Percentiles rank a stretch among this genome's conserved stretches.
Conservation (phyloP, 176 grass and related monocot species). For the Urochloa ruziziensis region DNA sequence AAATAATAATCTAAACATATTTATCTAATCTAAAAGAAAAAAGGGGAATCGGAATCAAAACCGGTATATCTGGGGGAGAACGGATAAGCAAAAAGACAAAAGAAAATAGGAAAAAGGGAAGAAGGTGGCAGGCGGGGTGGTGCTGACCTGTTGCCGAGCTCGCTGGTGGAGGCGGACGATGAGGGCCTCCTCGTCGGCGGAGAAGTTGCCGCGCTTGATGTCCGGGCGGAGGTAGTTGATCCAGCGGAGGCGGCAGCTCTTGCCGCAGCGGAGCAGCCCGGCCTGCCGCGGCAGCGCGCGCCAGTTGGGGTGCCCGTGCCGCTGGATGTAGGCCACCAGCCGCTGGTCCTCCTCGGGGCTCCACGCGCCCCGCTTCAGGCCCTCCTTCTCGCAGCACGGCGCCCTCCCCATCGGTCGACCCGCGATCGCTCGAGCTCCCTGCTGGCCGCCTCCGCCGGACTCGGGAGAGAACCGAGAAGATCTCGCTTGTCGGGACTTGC, state of each 20-base stretch:
- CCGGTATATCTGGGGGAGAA: not conserved
- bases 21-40: not conserved
- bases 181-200: constrained; percentile 52
- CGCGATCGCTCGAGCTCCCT: too few species aligned
- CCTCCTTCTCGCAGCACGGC: constrained; percentile 65
- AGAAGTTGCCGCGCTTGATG: constrained; percentile 70
- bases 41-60: not conserved
- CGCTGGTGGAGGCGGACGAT: constrained; percentile 44
- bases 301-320: constrained; percentile 62
- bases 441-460: too few species aligned
- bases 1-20: too few species aligned
- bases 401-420: constrained; percentile 41
- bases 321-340: constrained; percentile 41
- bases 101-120: too few species aligned
- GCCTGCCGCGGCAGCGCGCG: constrained; percentile 55
- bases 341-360: constrained; percentile 54
- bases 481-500: too few species aligned
- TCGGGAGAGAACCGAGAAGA: too few species aligned
- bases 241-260: constrained; percentile 64
- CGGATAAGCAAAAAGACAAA: not conserved
- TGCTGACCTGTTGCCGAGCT: constrained; percentile 50
- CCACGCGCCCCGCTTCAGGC: constrained; percentile 53
- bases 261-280: constrained; percentile 54
- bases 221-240: constrained; percentile 71
- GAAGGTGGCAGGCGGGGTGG: not conserved